A percentile compares a stretch with the other conserved stretches of the same genome.
Evolutionary conservation across 2,329 filamentous ascomycete genomes (phyloP).

Genomic region (Aspergillus pseudonomiae): DNA sequence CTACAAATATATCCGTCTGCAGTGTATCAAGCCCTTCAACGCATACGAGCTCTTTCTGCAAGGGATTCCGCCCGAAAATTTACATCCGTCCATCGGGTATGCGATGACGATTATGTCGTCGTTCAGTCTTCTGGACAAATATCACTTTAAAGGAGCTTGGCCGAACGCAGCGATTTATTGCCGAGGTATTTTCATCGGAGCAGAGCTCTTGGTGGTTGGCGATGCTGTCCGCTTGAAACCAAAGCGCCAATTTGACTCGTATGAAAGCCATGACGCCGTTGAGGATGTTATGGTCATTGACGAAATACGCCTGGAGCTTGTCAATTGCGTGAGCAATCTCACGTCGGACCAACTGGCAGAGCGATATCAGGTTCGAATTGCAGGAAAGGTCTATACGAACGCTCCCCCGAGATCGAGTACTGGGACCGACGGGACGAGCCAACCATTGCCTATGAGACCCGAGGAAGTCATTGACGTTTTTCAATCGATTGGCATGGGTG

Average conservation of each 20-base stretch:
- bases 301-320: conserved; percentile 55
- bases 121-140: conserved; percentile 56
- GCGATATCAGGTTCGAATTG: conserved; percentile 50
- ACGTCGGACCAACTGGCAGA: conserved; percentile 51
- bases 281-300: conserved; percentile 59
- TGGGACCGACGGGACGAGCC: conserved; percentile 11
- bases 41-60: conserved; percentile 56
- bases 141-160: conserved; percentile 58
- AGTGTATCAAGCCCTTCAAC: conserved; percentile 58
- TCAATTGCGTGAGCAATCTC: conserved; percentile 51
- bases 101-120: conserved; percentile 58
- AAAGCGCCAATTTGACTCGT: conserved; percentile 19
- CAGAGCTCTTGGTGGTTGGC: conserved; percentile 57
- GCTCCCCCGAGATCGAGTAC: conserved; percentile 20
- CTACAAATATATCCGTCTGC: conserved; percentile 58
- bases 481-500: conserved; percentile 44
- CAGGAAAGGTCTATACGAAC: conserved; percentile 53
- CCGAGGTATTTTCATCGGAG: conserved; percentile 58
- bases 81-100: conserved; percentile 58
- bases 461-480: conserved; percentile 41
- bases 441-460: conserved; percentile 26
- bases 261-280: conserved; percentile 29
- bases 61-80: conserved; percentile 41
- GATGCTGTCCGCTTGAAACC: conserved; percentile 58
- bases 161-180: conserved; percentile 57